Evolutionary conservation across 2,329 filamentous ascomycete genomes (phyloP).

Genomic region (Colletotrichum sp.): DNA sequence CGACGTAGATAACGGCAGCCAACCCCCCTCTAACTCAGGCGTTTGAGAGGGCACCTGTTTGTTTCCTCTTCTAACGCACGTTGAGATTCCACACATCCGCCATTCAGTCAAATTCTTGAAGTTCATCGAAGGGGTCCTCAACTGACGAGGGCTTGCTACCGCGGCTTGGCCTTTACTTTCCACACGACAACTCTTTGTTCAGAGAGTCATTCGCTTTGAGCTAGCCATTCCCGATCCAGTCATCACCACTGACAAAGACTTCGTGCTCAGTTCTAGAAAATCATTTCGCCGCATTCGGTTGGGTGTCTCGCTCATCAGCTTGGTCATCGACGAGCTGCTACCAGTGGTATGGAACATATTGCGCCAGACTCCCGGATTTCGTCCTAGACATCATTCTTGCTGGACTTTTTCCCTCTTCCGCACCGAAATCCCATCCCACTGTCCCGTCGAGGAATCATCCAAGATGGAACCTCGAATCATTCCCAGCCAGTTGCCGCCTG

Average conservation of each 20-base stretch:
- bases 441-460: not conserved
- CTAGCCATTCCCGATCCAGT: conserved; percentile 16
- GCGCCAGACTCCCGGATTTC: conserved; percentile 9
- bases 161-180: not conserved
- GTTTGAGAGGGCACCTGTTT: not conserved
- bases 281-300: conserved; percentile 5
- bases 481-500: conserved; percentile 11
- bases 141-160: not conserved
- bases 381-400: not conserved
- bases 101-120: not conserved
- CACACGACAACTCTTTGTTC: conserved; percentile 4
- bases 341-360: conserved; percentile 19
- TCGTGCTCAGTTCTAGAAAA: conserved; percentile 15
- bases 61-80: not conserved
- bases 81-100: not conserved
- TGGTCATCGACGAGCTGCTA: conserved; percentile 12
- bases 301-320: conserved; percentile 5
- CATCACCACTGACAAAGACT: not conserved
- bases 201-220: not conserved
- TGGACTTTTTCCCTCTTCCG: not conserved
- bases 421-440: not conserved
- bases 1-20: not conserved
- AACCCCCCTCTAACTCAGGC: not conserved
- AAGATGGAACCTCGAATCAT: conserved; percentile 15
- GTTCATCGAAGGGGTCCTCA: not conserved